Evolutionary conservation across 2,329 filamentous ascomycete genomes (phyloP), one percentile per base, ranked within the genome.

Genomic region (Furcasterigmium sp.): DNA sequence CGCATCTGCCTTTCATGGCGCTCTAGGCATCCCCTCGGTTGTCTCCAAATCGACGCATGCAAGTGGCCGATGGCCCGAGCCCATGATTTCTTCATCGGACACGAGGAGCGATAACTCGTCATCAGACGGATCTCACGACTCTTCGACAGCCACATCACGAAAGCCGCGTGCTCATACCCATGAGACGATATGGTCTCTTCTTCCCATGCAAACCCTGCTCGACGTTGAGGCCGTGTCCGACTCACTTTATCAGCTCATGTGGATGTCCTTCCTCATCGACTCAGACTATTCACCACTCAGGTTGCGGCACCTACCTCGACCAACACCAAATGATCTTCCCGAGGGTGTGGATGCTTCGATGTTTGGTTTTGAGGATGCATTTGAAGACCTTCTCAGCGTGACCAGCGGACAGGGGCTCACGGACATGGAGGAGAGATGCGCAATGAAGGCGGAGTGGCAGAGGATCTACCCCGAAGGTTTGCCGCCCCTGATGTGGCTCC

Each of bases 341-440:
- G 46, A 57, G 4, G 59, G 61, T 36, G 47, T 61, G 25, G 63
- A 69, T 44, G 37, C 58, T 11, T 55, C 53, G 30, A 52, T 62
- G 26, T 76, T 77, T 52, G 75, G 72, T 8, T 80, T 77, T 49
- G 64, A 71, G 25, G 75, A 80, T 49, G 76, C 76, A 37, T 79
- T 80, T 47, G 76, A 80, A 51, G 76, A 80, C 48, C 67, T 81
- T 14, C 61, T 80, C 11, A 60, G 62, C n/a, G 65, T 68, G 15
- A 67, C 65, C n/a, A 63, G 67, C 13, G 68, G 67, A 4, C 59
- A 62, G 7, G 56, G 59, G 3, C 56, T 78, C 17, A 62, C 64
- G 5, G 62, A 70, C 17, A 65, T 75, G 18, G 49, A 51, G 11
- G 55, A 52, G 2, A 58, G 59, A 36, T 56, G 63, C 42, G 53